These are phyloP conservation scores for Viola odorata DNA, from an alignment of 345 rosid genomes.

Conservation along the genomic window DNA sequence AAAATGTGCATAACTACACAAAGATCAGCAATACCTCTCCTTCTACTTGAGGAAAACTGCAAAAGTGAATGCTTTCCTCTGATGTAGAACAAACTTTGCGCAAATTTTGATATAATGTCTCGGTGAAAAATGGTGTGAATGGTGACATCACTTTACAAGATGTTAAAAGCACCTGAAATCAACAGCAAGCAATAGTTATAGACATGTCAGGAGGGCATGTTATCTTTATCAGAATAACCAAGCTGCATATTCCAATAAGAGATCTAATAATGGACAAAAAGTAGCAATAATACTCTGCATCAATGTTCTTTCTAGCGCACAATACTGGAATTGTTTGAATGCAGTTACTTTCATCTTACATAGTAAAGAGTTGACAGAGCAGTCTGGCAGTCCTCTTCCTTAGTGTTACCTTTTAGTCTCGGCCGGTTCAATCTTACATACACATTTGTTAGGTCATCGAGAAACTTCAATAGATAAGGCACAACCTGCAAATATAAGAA, in stretches of 20 bases:
- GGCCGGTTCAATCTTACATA: conserved; percentile 96
- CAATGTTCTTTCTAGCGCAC: too few species aligned
- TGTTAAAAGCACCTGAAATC: conserved; percentile 79
- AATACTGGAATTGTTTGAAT: too few species aligned
- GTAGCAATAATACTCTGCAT: too few species aligned
- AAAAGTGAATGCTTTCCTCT: conserved; percentile 86
- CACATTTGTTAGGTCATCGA: conserved; percentile 90
- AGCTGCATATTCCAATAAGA: too few species aligned
- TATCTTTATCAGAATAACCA: too few species aligned
- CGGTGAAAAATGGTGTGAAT: conserved; percentile 96
- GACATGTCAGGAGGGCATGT: too few species aligned
- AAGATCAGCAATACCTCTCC: conserved; percentile 52
- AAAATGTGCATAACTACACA: too few species aligned
- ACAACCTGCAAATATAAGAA: conserved; percentile 55
- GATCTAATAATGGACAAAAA: too few species aligned
- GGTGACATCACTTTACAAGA: conserved; percentile 98
- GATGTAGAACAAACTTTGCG: conserved; percentile 62
- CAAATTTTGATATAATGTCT: conserved; percentile 88
- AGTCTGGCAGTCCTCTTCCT: conserved; percentile 76
- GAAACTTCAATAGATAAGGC: conserved; percentile 88
- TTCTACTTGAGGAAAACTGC: conserved; percentile 74
- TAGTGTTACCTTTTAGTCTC: conserved; percentile 93
- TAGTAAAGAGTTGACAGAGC: conserved; percentile 90
- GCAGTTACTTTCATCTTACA: conserved; percentile 63
- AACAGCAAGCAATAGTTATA: too few species aligned